Evolutionary conservation across 2,329 filamentous ascomycete genomes (phyloP), one percentile per base, ranked within the genome.

Genomic region (Aspergillus sp.): DNA sequence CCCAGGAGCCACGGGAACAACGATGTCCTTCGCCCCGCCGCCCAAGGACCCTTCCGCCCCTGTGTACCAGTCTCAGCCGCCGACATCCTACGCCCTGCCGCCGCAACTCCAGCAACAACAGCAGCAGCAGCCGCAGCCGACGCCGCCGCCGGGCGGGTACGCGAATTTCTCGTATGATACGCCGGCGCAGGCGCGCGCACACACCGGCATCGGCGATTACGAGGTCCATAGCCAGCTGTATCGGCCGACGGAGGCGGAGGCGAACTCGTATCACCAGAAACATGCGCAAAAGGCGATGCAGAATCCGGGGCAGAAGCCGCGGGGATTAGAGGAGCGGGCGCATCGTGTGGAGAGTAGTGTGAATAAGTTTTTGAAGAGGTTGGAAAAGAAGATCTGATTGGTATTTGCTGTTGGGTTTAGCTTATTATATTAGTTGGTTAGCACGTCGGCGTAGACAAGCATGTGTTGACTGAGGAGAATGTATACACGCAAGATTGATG

Each of bases 221-320:
- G 70, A 74, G 53, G 61, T 78, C 9, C 76, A 79, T 59, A 70
- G 61, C 38, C 76, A 78, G 55, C 60, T 77, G 13, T 79, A 78
- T 52, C 63, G 72, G 45, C 76, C 76, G 1, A 76, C 76, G 0
- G 72, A 76, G 48, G 64, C 64, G 14, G 76, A 79, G 55, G 68
- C 67, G 11, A 60, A 60, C 4, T 65, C 65, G 1, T 67, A 71
- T 43, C 64, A 68, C 20, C 67, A 75, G 38, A 70, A 69, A 47
- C 58, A 67, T 45, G 61, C 66, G 7, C 64, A 70, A 19, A 62
- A 67, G 41, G 61, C 68, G 3, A 61, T 64, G 59, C 66, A 68
- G 55, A 65, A 70, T 24, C 59, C 68, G 3, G 63, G 59, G 6
- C 60, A 67, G 45, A 60, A 67, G 42, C 65, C 66, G 2, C 65